A percentile compares a stretch with the other conserved stretches of the same genome.
Conservation (phyloP, 2,329 filamentous ascomycete genomes). For the Phialocephala sp. region DNA sequence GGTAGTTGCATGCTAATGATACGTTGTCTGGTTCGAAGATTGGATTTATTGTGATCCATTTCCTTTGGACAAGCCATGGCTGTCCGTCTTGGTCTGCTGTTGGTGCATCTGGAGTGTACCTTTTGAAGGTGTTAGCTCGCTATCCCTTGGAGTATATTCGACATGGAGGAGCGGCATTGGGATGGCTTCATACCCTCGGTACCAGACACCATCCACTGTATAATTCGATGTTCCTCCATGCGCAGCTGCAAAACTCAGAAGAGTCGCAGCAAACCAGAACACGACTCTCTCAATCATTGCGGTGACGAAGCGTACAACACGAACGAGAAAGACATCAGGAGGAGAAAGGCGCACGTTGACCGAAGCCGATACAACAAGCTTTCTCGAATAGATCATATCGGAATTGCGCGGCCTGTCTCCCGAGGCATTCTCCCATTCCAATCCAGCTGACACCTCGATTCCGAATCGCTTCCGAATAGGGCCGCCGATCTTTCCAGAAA, state of each 20-base stretch:
- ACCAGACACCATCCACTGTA: slow-evolving; percentile 26
- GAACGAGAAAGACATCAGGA: background rate
- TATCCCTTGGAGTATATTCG: background rate
- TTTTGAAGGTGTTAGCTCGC: slow-evolving; percentile 6
- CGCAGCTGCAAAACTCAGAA: slow-evolving; percentile 13
- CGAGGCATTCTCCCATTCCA: background rate
- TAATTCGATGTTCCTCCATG: slow-evolving; percentile 33
- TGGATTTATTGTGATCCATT: slow-evolving; percentile 29
- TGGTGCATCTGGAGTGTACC: slow-evolving; percentile 23
- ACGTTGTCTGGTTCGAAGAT: slow-evolving; percentile 25
- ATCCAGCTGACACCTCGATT: slow-evolving; percentile 4
- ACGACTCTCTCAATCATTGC: background rate
- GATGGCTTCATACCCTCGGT: slow-evolving; percentile 22
- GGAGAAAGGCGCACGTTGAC: background rate
- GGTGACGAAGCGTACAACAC: background rate
- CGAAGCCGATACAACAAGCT: background rate
- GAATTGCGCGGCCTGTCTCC: background rate
- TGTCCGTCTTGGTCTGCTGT: slow-evolving; percentile 21
- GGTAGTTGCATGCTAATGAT: slow-evolving; percentile 25
- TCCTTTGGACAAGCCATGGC: slow-evolving; percentile 29
- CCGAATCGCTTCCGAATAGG: background rate
- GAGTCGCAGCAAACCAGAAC: slow-evolving; percentile 2
- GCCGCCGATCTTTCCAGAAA: slow-evolving; percentile 4
- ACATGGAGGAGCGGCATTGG: too few relatives aligned
- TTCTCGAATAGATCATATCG: background rate